Percentiles rank a stretch among this genome's conserved stretches.
phyloP scores from a whole-genome alignment of 352 stramenopile species.

The Pythium periplocum region DNA sequence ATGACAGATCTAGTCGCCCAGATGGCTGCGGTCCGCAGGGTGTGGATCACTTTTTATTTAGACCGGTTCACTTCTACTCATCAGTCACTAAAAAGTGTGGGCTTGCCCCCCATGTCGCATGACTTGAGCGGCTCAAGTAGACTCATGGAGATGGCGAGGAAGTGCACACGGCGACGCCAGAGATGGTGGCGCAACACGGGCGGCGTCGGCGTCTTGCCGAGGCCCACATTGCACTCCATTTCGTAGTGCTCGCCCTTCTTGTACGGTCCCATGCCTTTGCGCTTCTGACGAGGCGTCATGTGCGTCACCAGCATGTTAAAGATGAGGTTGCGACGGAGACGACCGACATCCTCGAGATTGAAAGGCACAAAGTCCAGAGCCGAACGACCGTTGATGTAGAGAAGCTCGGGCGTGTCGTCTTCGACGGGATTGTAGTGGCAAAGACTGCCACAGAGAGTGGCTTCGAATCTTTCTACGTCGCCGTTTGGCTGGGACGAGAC shows the following conservation, averaged over 20 bases:
- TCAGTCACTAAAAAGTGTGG: slow-evolving; percentile 1
- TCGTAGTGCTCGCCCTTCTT: slow-evolving; percentile 34
- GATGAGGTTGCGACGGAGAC: slow-evolving; percentile 23
- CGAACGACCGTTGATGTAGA: slow-evolving; percentile 56
- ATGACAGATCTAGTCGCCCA: too few relatives aligned
- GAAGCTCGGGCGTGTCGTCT: slow-evolving; percentile 22
- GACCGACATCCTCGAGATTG: slow-evolving; percentile 23
- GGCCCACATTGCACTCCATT: slow-evolving; percentile 42
- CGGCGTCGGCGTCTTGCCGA: slow-evolving; percentile 32
- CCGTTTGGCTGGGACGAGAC: slow-evolving; percentile 40
- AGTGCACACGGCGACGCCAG: slow-evolving; percentile 37
- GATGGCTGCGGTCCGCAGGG: too few relatives aligned
- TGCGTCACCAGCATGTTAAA: slow-evolving; percentile 41
- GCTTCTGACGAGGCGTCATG: slow-evolving; percentile 29
- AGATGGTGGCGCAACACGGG: slow-evolving; percentile 26
- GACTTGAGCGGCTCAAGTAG: slow-evolving; percentile 34
- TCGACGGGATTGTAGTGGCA: slow-evolving; percentile 44
- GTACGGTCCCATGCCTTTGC: slow-evolving; percentile 2
- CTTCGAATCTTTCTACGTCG: slow-evolving; percentile 45
- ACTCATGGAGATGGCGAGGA: slow-evolving; percentile 41
- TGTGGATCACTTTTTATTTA: too few relatives aligned
- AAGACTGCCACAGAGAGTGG: slow-evolving; percentile 62
- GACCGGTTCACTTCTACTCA: too few relatives aligned
- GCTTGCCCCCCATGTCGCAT: slow-evolving; percentile 24
- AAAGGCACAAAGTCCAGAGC: slow-evolving; percentile 47